Evolutionary conservation across 1,284 basidiomycete genomes (phyloP).

Genomic region (Macrocystidia cucumis): DNA sequence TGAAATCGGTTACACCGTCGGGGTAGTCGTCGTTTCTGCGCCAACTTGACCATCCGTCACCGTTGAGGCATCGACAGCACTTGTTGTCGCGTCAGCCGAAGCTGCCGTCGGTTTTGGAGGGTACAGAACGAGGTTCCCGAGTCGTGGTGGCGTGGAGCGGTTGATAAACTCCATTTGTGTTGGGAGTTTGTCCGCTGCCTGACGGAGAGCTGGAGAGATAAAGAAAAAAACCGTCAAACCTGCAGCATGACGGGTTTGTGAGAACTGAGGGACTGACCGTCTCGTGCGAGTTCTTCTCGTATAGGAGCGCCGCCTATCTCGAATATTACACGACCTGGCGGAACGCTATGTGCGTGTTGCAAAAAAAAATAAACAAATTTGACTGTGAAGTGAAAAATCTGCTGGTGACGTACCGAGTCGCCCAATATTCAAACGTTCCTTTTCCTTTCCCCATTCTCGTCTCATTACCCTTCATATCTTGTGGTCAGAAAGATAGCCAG

Average conservation of each 20-base stretch:
- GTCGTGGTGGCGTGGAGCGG: conserved; percentile 61
- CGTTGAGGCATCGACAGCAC: not conserved
- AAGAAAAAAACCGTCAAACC: not conserved
- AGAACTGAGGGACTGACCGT: too few relatives aligned
- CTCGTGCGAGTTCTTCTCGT: conserved; percentile 88
- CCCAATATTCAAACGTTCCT: conserved; percentile 97
- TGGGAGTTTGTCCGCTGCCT: conserved; percentile 88
- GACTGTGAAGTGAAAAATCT: not conserved
- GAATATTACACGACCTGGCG: conserved; percentile 89
- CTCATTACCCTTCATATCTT: conserved; percentile 91
- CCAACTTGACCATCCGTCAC: not conserved
- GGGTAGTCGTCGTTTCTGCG: too few relatives aligned
- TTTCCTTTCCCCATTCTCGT: conserved; percentile 99
- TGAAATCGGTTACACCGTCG: too few relatives aligned
- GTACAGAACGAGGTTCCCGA: conserved; percentile 64
- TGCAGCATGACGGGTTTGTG: conserved; percentile 3
- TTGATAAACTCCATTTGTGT: conserved; percentile 87
- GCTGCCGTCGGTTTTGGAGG: conserved; percentile 29
- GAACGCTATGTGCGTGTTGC: too few relatives aligned
- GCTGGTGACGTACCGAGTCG: conserved; percentile 62
- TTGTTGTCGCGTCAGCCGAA: conserved; percentile 7
- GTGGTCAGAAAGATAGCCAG: not conserved
- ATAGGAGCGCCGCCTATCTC: conserved; percentile 91
- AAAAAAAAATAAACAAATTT: conserved; percentile 3
- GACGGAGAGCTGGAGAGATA: conserved; percentile 65